phyloP scores from a whole-genome alignment of 1,284 basidiomycete species.

The Ustilago nuda region DNA sequence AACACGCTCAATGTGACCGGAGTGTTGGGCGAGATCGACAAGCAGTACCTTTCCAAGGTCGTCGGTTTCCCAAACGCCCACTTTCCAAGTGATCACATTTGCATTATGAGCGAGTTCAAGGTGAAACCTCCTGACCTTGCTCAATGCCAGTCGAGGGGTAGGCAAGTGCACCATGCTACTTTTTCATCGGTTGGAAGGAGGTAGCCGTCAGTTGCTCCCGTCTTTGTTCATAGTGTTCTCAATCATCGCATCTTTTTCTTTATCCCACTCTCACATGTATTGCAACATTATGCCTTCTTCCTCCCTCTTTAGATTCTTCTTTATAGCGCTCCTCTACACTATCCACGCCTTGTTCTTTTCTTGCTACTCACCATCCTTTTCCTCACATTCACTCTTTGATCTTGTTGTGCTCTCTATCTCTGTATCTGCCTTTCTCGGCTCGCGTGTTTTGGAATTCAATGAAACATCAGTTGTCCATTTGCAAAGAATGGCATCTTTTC shows the following conservation, averaged over 20 bases:
- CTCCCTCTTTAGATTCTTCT: conserved; percentile 4
- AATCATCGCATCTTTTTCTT: conserved; percentile 6
- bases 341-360: not conserved
- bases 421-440: conserved; percentile 14
- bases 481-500: not conserved
- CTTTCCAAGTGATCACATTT: conserved; percentile 76
- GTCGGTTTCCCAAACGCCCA: conserved; percentile 98
- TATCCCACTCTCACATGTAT: conserved; percentile 1
- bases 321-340: not conserved
- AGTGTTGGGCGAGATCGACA: conserved; percentile 89
- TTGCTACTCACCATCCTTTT: not conserved
- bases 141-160: conserved; percentile 7
- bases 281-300: not conserved
- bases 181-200: conserved; percentile 19
- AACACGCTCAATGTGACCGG: conserved; percentile 84
- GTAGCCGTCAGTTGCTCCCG: not conserved
- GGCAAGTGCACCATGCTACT: conserved; percentile 27
- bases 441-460: conserved; percentile 13
- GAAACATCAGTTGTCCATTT: conserved; percentile 17
- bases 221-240: not conserved
- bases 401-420: conserved; percentile 21
- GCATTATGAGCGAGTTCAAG: conserved; percentile 67
- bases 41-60: conserved; percentile 84
- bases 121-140: conserved; percentile 49
- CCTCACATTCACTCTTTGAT: not conserved